Evolutionary conservation across 2,329 filamentous ascomycete species (phyloP), one percentile per base, ranked within the genome.

Genomic region (Stromatinia cepivora): DNA sequence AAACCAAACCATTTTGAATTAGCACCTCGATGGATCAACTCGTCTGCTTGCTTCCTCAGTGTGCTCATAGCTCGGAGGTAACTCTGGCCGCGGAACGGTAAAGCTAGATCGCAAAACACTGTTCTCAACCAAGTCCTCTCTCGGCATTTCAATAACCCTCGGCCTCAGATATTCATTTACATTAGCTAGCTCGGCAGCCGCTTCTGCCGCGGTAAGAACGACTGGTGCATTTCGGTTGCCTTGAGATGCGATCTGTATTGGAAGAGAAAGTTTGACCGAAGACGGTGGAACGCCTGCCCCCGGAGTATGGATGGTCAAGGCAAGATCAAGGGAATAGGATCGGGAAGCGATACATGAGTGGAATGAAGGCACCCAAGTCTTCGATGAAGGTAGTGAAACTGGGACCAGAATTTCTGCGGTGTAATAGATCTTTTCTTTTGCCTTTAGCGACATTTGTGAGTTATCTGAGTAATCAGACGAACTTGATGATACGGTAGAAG

Each of bases 321-420:
- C 81, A 69, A 92, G 79, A 66, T 87, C 85, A 20, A 92, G 82
- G 5, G 81, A 78, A 77, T 92, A 92, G 25, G 83, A 80, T 66
- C 90, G 84, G n/a, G 86, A 87, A 57, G 88, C 80, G 66, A 92
- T 83, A 77, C 90, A 92, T 52, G 85, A 84, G 80, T 91, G 87
- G 80, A 92, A 92, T 3, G 88, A 89, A 1, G 90, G 90, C 28
- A 90, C 80, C 77, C 90, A 90, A 36, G 84, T 80, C 73, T 89
- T 90, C 71, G 81, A 81, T n/a, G 77, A 75, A 0, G 90, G 89
- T 0, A 91, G 82, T 0, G 84, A 84, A 74, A 92, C 81, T 0
- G 90, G 90, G 2, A 91, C 85, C 2, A 90, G 77, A 48, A 92
- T 80, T n/a, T 82, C 82, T 9, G 88, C 83, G 3, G 86, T 88